Evolutionary conservation across 208 protist species (phyloP).

Genomic region (Naegleria fowleri): DNA sequence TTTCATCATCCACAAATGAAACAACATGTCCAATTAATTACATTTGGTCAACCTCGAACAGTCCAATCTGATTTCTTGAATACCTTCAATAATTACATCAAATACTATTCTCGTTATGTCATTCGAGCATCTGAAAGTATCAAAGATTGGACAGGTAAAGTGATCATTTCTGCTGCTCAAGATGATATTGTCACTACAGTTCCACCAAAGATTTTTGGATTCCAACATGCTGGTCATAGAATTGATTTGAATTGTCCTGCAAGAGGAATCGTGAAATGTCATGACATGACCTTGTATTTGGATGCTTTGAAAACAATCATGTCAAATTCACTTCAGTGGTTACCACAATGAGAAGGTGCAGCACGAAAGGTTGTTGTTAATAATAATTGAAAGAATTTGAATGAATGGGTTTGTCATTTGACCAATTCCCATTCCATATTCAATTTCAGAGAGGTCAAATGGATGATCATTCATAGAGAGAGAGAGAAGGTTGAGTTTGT

Average conservation of each 20-base stretch:
- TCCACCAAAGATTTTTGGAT: background rate
- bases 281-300: background rate
- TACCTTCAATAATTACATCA: background rate
- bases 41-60: background rate
- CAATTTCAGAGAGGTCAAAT: too few relatives aligned
- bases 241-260: background rate
- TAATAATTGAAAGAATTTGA: too few relatives aligned
- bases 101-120: background rate
- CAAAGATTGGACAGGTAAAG: background rate
- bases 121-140: background rate
- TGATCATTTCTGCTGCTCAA: background rate
- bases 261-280: background rate
- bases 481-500: too few relatives aligned
- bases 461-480: too few relatives aligned
- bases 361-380: background rate
- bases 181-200: background rate
- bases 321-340: too few relatives aligned
- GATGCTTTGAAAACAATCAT: background rate
- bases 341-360: too few relatives aligned
- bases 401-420: too few relatives aligned
- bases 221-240: background rate
- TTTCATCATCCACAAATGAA: background rate
- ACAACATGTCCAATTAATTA: background rate
- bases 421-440: too few relatives aligned
- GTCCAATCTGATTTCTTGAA: background rate